Base-by-base conservation (phyloP, 306 rosid species). In the Erythrophleum fordii region DNA sequence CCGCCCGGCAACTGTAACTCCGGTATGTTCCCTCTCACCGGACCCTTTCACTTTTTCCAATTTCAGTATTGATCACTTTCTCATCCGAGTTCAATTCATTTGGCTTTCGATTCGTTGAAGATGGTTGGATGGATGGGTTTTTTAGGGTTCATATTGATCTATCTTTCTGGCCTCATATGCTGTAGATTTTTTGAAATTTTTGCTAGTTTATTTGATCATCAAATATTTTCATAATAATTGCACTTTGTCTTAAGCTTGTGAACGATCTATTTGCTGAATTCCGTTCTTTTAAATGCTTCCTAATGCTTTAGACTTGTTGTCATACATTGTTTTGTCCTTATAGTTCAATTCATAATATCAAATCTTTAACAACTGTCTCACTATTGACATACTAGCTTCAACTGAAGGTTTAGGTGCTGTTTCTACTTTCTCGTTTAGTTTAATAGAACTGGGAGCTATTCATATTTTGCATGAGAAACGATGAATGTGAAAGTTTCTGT, bases 111-210 rank as follows among this genome's bases (percentile, higher is more conserved):
- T 64, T 82, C 34, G 52, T 39, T 34, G 26, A 18, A 44, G 79
- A 42, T 8, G 7, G 48, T 42, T 67, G 7, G 48, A 51, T 67
- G 8, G 18, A 51, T 52, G 48, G 46, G 55, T 14, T 44, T 45
- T n/a, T 79, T 82, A 64, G 77, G 84, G 39, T 82, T 82, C 45
- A 16, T 26, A 5, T 82, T 29, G n/a, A 34, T 81, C 44, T 41
- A 18, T 51, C 17, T 45, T 73, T 59, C 26, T 42, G 66, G 16
- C 31, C 28, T 74, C 23, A 8, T 2, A 3, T 13, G 3, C 8
- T 5, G 10, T 20, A n/a, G 31, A 4, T 69, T 85, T n/a, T 80
- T 75, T 55, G 3, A 12, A 61, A 4, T 78, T 69, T 78, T 52
- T 39, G 41, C 1, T 51, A 17, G 26, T 34, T 67, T 39, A 34